Evolutionary conservation across 2,329 filamentous ascomycete species (phyloP), one percentile per base, ranked within the genome.

Genomic region (Drechmeria coniospora): DNA sequence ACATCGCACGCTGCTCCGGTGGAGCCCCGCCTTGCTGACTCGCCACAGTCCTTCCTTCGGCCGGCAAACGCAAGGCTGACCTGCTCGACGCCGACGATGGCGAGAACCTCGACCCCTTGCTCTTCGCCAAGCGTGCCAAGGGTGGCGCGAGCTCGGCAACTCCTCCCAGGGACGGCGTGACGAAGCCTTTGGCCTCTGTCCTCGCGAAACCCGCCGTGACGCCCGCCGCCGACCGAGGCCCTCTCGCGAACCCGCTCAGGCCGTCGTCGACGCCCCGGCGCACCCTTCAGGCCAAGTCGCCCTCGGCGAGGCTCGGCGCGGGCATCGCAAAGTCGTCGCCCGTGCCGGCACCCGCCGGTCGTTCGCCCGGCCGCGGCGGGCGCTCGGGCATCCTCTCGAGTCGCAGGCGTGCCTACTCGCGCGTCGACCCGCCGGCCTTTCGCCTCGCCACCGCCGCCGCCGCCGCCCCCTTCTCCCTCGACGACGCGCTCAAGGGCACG

Each of bases 401-500:
- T 46, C 73, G 78, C 33, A 75, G 79, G 26, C 70, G 71, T 33
- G 61, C 65, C 10, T 73, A 75, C 50, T 60, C 67, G 24, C 79
- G 82, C 25, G 61, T 86, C 30, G 78, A 87, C 39, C 75, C 79
- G 1, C 76, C 79, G 2, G 54, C 66, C 10, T 74, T 75, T 47
- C 53, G 56, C 27, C 55, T 57, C 34, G 59, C 56, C 31, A 56
- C 56, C n/a, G 54, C 61, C 6, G 57, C 77, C 31, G 56, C 56
- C n/a, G 54, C 61, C 6, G 57, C 77, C 4, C 80, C 82, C 1
- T 92, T 93, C 54, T 86, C 79, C 29, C 74, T 93, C 33, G 79
- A 90, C 46, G 79, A 81, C 15, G 86, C 83, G 4, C 68, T 92
- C 36, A 79, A 71, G 48, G 79, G 79, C 27, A 83, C 79, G 16